Evolutionary conservation across 1,139 yeast species (phyloP).

Genomic region (Yamadazyma mexicana): DNA sequence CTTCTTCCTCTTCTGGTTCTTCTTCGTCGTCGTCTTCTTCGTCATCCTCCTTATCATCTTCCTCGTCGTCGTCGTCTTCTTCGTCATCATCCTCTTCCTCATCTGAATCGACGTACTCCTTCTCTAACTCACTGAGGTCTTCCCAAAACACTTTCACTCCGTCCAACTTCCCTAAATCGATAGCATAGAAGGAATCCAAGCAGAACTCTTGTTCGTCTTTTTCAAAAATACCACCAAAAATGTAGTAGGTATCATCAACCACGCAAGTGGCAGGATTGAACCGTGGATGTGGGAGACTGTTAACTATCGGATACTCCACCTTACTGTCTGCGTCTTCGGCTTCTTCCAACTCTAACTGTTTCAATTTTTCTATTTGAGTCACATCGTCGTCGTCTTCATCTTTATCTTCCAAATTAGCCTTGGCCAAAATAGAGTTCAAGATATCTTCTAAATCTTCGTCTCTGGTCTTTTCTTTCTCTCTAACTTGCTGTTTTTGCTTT

Average conservation of each 20-base stretch:
- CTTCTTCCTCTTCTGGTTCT: constrained; percentile 61
- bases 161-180: constrained; percentile 83
- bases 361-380: constrained; percentile 40
- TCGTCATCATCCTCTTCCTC: constrained; percentile 57
- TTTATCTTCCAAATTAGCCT: constrained; percentile 64
- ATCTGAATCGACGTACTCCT: constrained; percentile 27
- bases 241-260: constrained; percentile 77
- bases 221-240: constrained; percentile 94
- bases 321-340: constrained; percentile 36
- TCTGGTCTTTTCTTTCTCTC: constrained; percentile 55
- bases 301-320: constrained; percentile 56
- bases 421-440: constrained; percentile 70
- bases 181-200: constrained; percentile 80
- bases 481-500: constrained; percentile 46
- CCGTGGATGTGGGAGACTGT: constrained; percentile 79
- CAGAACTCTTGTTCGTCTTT: constrained; percentile 81
- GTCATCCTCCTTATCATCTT: constrained; percentile 59
- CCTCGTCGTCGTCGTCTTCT: constrained; percentile 61
- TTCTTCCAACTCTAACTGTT: constrained; percentile 34
- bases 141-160: constrained; percentile 93
- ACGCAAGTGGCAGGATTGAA: constrained; percentile 87
- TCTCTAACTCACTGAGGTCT: constrained; percentile 50
- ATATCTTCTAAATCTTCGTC: constrained; percentile 84
- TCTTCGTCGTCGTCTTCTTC: constrained; percentile 51
- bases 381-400: constrained; percentile 41